Conservation (phyloP, 352 stramenopile genomes). For the Globisporangium yorkense region DNA sequence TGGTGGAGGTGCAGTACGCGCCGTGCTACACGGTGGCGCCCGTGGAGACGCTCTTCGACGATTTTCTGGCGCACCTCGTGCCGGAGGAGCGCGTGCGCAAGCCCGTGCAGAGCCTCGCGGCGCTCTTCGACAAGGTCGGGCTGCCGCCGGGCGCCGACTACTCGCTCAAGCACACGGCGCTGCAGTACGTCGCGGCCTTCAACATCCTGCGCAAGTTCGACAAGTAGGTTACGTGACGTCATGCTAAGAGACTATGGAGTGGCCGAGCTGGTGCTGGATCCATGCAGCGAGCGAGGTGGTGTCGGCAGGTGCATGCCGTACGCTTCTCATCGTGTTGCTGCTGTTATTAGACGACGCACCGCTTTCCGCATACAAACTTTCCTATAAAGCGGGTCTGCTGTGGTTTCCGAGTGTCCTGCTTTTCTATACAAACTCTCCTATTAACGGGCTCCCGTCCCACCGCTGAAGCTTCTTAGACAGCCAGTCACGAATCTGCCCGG, state of each 20-base stretch:
- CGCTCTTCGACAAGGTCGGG: slow-evolving; percentile 73
- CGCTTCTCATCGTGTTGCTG: too few species aligned
- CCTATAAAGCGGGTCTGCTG: too few species aligned
- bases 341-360: too few species aligned
- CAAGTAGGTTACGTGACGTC: slow-evolving; percentile 26
- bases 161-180: slow-evolving; percentile 82
- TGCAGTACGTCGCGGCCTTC: slow-evolving; percentile 85
- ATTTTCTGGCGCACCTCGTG: slow-evolving; percentile 69
- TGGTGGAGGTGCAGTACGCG: slow-evolving; percentile 83
- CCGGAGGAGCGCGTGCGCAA: slow-evolving; percentile 70
- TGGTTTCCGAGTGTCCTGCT: too few species aligned
- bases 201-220: slow-evolving; percentile 83
- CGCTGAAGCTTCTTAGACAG: slow-evolving; percentile 1
- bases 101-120: slow-evolving; percentile 55
- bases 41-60: slow-evolving; percentile 77
- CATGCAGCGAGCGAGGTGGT: too few species aligned
- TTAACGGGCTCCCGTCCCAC: too few species aligned
- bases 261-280: too few species aligned
- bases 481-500: slow-evolving; percentile 12
- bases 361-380: too few species aligned
- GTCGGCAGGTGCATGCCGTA: too few species aligned
- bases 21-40: slow-evolving; percentile 73
- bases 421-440: neutral
- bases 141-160: slow-evolving; percentile 57
- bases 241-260: too few species aligned